Evolutionary conservation across 2,329 filamentous ascomycete genomes (phyloP).

Genomic region (Epichloe gansuensis): DNA sequence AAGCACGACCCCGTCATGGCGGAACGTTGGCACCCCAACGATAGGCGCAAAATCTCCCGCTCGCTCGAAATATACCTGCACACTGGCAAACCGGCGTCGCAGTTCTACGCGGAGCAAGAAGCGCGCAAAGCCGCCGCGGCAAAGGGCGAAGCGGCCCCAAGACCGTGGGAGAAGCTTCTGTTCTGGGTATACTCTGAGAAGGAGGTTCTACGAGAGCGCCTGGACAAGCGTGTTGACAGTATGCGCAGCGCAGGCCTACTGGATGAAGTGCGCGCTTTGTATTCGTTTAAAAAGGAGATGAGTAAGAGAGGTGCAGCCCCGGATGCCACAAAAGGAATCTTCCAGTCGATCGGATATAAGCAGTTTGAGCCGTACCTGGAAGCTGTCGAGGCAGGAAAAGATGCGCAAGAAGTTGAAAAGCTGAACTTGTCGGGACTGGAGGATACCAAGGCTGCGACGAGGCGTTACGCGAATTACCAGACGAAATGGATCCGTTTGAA

Average conservation of each 20-base stretch:
- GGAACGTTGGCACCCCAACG: conserved; percentile 83
- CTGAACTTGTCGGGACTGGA: conserved; percentile 52
- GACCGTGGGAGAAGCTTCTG: conserved; percentile 47
- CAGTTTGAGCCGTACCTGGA: conserved; percentile 66
- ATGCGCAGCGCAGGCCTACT: conserved; percentile 55
- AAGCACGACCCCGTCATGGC: conserved; percentile 87
- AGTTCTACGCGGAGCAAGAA: conserved; percentile 72
- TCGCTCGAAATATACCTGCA: conserved; percentile 83
- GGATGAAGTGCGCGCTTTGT: conserved; percentile 34
- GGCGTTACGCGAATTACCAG: conserved; percentile 79
- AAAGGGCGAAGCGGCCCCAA: conserved; percentile 10
- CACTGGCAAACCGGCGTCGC: conserved; percentile 69
- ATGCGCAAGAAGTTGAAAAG: conserved; percentile 31
- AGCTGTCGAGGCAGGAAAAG: conserved; percentile 23
- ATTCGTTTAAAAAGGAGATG: conserved; percentile 24
- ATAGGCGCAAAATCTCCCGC: conserved; percentile 75
- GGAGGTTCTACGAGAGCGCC: conserved; percentile 52
- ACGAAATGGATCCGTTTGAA: conserved; percentile 79
- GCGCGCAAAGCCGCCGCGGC: conserved; percentile 21
- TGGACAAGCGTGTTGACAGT: conserved; percentile 67
- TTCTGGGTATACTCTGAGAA: conserved; percentile 79
- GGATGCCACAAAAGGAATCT: conserved; percentile 74
- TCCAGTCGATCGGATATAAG: conserved; percentile 94
- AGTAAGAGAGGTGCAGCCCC: conserved; percentile 36
- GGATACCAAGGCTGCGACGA: conserved; percentile 67